Evolutionary conservation across 345 rosid species (phyloP).

Genomic region (Ailanthus altissimus): DNA sequence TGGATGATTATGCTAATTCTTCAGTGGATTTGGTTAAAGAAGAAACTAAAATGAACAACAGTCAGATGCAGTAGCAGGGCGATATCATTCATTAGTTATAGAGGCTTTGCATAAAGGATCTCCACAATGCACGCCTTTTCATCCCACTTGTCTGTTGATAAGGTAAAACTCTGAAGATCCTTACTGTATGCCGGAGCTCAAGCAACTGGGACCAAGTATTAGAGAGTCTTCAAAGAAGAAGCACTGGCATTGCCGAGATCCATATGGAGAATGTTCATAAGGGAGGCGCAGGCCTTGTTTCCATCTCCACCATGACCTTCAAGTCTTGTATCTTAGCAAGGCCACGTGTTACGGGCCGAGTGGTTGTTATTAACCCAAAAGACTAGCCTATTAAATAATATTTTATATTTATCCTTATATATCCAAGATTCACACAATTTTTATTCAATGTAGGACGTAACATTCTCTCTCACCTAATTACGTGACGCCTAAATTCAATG

Average conservation of each 20-base stretch:
- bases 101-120: constrained; percentile 44
- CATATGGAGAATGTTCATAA: constrained; percentile 48
- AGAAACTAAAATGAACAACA: not conserved
- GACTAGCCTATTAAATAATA: too few relatives aligned
- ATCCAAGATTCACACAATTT: too few relatives aligned
- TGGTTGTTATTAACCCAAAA: too few relatives aligned
- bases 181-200: constrained; percentile 47
- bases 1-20: constrained; percentile 1
- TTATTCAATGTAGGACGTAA: too few relatives aligned
- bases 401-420: too few relatives aligned
- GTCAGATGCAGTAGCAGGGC: not conserved
- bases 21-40: not conserved
- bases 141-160: constrained; percentile 33
- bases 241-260: constrained; percentile 38
- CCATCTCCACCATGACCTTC: constrained; percentile 39
- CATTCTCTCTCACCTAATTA: too few relatives aligned
- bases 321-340: constrained; percentile 39
- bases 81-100: constrained; percentile 7
- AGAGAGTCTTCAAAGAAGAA: constrained; percentile 16
- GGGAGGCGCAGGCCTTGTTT: constrained; percentile 40
- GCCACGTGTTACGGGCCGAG: too few relatives aligned
- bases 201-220: constrained; percentile 49
- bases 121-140: constrained; percentile 45
- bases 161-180: constrained; percentile 27
- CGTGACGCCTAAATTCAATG: too few relatives aligned